Evolutionary conservation across 495 filamentous ascomycete genomes (phyloP).

Genomic region (Hypomontagnella submonticulosa): DNA sequence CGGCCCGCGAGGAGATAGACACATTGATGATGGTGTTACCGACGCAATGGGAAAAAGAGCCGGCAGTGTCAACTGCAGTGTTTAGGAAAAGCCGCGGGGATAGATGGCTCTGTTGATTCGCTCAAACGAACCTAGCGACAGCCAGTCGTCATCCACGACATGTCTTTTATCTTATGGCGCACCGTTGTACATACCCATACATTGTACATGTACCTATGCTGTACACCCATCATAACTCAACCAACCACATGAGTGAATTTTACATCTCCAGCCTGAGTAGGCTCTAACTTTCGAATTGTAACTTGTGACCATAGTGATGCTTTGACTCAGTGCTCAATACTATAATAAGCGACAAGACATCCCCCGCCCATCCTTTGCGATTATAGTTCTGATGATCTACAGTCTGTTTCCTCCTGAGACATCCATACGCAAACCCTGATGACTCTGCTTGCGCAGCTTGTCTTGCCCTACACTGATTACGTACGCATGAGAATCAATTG

Average conservation of each 20-base stretch:
- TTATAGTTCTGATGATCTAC: too few species aligned
- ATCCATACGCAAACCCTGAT: conserved; percentile 11
- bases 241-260: conserved; percentile 22
- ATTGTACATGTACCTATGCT: too few species aligned
- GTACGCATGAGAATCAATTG: conserved; percentile 22
- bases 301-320: conserved; percentile 7
- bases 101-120: conserved; percentile 36
- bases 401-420: conserved; percentile 7
- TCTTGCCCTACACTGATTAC: conserved; percentile 32
- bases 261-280: conserved; percentile 15
- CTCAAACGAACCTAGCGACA: conserved; percentile 15
- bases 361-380: too few species aligned
- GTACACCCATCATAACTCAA: conserved; percentile 10
- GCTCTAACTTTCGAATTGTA: conserved; percentile 14
- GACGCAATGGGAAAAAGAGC: conserved; percentile 42
- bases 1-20: conserved; percentile 43
- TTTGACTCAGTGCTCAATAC: conserved; percentile 16
- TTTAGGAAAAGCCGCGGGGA: conserved; percentile 43
- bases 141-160: conserved; percentile 26
- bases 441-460: conserved; percentile 16
- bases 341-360: neutral
- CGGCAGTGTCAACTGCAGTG: conserved; percentile 42
- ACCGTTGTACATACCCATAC: conserved; percentile 26
- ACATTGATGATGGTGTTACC: conserved; percentile 47
- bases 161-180: conserved; percentile 27